Base-by-base conservation (phyloP, 331 rosid genomes). In the Phaseolus coccineus region DNA sequence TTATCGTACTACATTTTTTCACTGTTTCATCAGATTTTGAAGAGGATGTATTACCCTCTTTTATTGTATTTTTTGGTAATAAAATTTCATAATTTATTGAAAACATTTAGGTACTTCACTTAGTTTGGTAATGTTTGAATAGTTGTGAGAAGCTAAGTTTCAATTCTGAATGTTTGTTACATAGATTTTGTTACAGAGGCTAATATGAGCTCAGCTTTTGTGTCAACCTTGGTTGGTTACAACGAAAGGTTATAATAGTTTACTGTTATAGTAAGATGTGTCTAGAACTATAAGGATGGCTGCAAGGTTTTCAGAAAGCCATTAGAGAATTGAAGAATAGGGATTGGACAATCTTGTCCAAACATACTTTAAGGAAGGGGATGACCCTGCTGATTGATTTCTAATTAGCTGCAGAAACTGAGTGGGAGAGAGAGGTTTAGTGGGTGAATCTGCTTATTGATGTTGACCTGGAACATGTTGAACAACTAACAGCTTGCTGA, bases 41-140 rank as follows among this genome's bases (percentile, higher is more conserved):
- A 67, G 6, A 37, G 12, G 71, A 71, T 33, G 59, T 57, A 46
- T 71, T 16, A 27, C 35, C n/a, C 47, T 78, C 61, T 24, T 6
- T 50, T 39, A 9, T 15, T 27, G 0, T 14, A 22, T 31, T 62
- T 30, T 76, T 67, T 39, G 11, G 70, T 55, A 67, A 67, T 40
- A 51, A 55, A 55, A 10, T 39, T 74, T 76, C 6, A 15, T 31
- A 4, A 47, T 59, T 79, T 44, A 69, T 37, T 33, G 40, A 22
- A 76, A 50, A 35, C 53, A 77, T 55, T 44, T 68, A 53, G 35
- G 5, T 24, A 55, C 5, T 31, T 48, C 57, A 59, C 24, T 4
- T 71, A 25, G 71, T 31, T 56, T 48, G 73, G 66, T 80, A 19
- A 66, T 40, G 74, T 63, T 6, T 51, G 8, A 69, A 11, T 33